These are phyloP conservation scores for Podospora fimiseda DNA, from an alignment of 495 filamentous ascomycete genomes.

Conservation along the genomic window DNA sequence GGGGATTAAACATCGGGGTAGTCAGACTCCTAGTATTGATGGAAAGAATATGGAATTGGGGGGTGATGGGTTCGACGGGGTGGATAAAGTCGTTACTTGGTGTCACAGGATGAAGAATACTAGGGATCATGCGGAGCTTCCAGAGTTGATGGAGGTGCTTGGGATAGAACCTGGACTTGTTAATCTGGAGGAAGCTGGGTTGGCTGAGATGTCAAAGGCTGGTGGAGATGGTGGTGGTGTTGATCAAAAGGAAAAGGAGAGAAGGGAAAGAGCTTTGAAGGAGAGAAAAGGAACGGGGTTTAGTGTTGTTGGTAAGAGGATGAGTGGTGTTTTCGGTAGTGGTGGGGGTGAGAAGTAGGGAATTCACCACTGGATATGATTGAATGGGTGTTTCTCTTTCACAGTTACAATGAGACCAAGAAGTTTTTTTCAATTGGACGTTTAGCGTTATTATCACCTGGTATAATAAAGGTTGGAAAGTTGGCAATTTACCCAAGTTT, in stretches of 20 bases:
- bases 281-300: conserved; percentile 42
- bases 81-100: conserved; percentile 62
- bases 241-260: conserved; percentile 31
- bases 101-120: conserved; percentile 79
- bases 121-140: conserved; percentile 68
- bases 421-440: too few species aligned
- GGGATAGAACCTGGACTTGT: too few species aligned
- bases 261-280: conserved; percentile 35
- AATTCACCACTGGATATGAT: too few species aligned
- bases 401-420: too few species aligned
- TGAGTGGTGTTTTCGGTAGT: conserved; percentile 19
- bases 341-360: too few species aligned
- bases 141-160: conserved; percentile 54
- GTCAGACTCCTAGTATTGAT: conserved; percentile 22
- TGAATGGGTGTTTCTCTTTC: too few species aligned
- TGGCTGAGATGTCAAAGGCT: conserved; percentile 13
- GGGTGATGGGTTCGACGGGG: conserved; percentile 15
- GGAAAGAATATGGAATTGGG: conserved; percentile 16
- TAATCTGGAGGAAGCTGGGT: conserved; percentile 32
- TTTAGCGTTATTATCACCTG: too few species aligned
- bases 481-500: too few species aligned
- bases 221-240: background rate
- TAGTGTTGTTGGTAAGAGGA: conserved; percentile 40
- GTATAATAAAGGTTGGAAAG: too few species aligned
- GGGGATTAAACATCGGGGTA: background rate